Base-by-base conservation (phyloP, 2,329 filamentous ascomycete genomes). In the Grosmannia huntii region DNA sequence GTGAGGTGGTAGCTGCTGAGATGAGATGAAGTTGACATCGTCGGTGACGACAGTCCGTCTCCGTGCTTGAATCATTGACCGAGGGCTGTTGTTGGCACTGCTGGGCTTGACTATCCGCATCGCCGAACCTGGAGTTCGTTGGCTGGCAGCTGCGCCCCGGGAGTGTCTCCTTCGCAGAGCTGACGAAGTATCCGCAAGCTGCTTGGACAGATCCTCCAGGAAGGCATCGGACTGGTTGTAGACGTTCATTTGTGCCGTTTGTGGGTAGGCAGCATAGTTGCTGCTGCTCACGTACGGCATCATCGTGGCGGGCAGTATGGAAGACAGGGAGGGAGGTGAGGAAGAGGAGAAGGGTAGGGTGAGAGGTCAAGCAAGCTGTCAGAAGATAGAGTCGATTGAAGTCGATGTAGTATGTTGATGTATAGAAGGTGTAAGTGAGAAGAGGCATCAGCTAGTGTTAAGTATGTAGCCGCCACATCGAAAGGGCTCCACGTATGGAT, bases 1-100 rank as follows among this genome's bases (percentile, higher is more conserved):
- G 19, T 55, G 53, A n/a, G 27, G 2, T 16, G 27, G 2, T 16
- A 19, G 25, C 2, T 55, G 53, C 6, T 55, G 53, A 11, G 23
- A n/a, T 28, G 56, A 3, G 14, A 36, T n/a, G 36, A 46, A 54
- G n/a, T 9, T 12, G 33, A 14, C 7, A 10, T 36, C 67, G 62
- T 83, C 75, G 66, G 78, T 75, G 68, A 82, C 76, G 60, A 82
- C 68, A 2, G 81, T 83, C 67, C 78, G 81, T 66, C 83, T 76
- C 63, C 81, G 73, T 59, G 73, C 71, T 64, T 76, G 71, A 63
- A 73, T 68, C 21, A 75, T 73, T 5, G 76, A 75, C 64, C 82
- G 77, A 16, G 85, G 86, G 68, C 86, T 89, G 70, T 81, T 87
- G 73, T 76, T 87, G 62, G 84, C 79, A 63, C 73, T 79, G 16